Conservation (phyloP, 1,284 basidiomycete species). For the Cystobasidiaceae sp. region DNA sequence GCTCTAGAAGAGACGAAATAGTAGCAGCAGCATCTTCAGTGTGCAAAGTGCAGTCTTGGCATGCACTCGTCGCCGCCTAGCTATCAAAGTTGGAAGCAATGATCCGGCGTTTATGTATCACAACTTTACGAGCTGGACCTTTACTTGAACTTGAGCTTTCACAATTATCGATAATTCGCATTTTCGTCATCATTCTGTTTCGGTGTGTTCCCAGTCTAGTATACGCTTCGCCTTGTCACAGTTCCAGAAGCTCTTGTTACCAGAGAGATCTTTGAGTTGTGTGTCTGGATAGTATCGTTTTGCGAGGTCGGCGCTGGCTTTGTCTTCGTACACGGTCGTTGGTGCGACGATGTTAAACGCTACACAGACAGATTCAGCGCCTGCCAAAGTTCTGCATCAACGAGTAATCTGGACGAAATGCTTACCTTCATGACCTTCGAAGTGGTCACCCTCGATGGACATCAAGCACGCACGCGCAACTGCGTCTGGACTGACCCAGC, state of each 20-base stretch:
- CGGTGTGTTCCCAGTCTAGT: conserved; percentile 27
- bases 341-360: conserved; percentile 31
- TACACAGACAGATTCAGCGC: background rate
- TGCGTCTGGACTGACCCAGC: conserved; percentile 26
- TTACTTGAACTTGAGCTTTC: too few relatives aligned
- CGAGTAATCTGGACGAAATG: background rate
- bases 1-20: too few relatives aligned
- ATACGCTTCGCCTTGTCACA: conserved; percentile 17
- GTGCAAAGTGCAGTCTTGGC: too few relatives aligned
- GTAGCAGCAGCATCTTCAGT: too few relatives aligned
- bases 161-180: too few relatives aligned
- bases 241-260: conserved; percentile 19
- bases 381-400: background rate
- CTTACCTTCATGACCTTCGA: conserved; percentile 23
- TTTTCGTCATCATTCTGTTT: conserved; percentile 24
- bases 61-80: too few relatives aligned
- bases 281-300: conserved; percentile 21
- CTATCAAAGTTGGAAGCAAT: too few relatives aligned
- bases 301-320: conserved; percentile 15
- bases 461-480: conserved; percentile 22
- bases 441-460: conserved; percentile 16
- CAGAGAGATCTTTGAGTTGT: conserved; percentile 13
- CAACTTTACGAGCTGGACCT: too few relatives aligned
- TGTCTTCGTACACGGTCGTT: conserved; percentile 17
- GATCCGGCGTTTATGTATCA: too few relatives aligned